phyloP scores from a whole-genome alignment of 441 rosid species.

The Omphalea diandra region DNA sequence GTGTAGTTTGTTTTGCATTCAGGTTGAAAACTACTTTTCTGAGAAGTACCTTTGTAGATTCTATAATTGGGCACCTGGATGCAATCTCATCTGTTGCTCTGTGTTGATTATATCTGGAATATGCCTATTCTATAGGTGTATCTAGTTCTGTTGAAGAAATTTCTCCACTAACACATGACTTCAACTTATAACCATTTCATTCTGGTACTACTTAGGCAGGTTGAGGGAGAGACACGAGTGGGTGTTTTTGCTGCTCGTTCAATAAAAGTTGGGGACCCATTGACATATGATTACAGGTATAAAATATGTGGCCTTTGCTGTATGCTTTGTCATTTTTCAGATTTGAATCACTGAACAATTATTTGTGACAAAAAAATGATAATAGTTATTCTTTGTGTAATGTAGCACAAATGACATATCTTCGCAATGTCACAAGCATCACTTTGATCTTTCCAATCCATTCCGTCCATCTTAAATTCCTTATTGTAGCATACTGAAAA shows the following conservation, averaged over 20 bases:
- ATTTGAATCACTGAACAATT: not conserved
- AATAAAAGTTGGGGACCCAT: constrained; percentile 73
- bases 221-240: constrained; percentile 85
- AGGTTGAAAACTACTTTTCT: not conserved
- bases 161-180: not conserved
- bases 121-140: not conserved
- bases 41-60: not conserved
- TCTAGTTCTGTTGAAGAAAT: not conserved
- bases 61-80: not conserved
- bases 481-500: too few species aligned
- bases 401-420: too few species aligned
- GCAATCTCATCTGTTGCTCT: not conserved
- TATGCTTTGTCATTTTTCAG: not conserved
- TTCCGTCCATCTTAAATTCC: too few species aligned
- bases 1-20: not conserved
- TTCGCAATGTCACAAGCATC: not conserved
- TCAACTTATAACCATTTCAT: not conserved
- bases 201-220: constrained; percentile 57
- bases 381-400: not conserved
- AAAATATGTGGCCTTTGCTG: not conserved
- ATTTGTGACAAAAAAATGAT: not conserved
- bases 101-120: not conserved
- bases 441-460: too few species aligned
- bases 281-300: constrained; percentile 95
- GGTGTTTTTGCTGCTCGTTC: constrained; percentile 92